These are phyloP conservation scores for Turnera subulata DNA, from an alignment of 345 rosid species.

Conservation along the genomic window DNA sequence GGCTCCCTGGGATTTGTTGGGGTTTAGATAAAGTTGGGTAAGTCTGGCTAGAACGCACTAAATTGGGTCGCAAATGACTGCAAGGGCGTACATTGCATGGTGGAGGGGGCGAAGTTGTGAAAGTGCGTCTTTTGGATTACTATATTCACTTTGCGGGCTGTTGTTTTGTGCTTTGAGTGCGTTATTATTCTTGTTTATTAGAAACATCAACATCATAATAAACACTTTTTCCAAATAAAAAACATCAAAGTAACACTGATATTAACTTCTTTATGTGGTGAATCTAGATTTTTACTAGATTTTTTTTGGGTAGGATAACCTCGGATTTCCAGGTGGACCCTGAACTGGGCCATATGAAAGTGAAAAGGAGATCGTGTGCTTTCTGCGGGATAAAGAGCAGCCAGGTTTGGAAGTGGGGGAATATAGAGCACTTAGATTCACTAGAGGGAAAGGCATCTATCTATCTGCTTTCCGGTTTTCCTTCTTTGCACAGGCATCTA, in stretches of 20 bases:
- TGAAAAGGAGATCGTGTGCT: background rate
- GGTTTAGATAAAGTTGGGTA: background rate
- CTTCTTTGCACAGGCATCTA: background rate
- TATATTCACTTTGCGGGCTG: no score
- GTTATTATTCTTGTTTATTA: background rate
- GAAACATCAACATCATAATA: no score
- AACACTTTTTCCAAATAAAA: no score
- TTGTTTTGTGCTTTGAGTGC: background rate
- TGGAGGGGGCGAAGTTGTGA: background rate
- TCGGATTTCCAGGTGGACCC: conserved; percentile 2
- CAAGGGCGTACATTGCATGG: no score
- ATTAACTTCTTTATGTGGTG: background rate
- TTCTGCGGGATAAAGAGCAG: background rate
- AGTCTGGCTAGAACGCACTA: background rate
- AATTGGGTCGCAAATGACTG: background rate
- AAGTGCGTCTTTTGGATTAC: background rate
- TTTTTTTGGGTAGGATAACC: conserved; percentile 7
- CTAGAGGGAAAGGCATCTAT: conserved; percentile 1
- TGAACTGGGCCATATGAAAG: background rate
- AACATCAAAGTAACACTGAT: no score
- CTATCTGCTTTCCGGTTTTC: conserved; percentile 2
- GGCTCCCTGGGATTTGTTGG: background rate
- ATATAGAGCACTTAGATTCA: background rate
- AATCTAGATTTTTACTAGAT: background rate
- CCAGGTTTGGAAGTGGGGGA: background rate